Percentiles rank a stretch among this genome's conserved stretches.
Evolutionary conservation across 2,329 filamentous ascomycete species (phyloP).

Genomic region (Diaporthe citriasiana): DNA sequence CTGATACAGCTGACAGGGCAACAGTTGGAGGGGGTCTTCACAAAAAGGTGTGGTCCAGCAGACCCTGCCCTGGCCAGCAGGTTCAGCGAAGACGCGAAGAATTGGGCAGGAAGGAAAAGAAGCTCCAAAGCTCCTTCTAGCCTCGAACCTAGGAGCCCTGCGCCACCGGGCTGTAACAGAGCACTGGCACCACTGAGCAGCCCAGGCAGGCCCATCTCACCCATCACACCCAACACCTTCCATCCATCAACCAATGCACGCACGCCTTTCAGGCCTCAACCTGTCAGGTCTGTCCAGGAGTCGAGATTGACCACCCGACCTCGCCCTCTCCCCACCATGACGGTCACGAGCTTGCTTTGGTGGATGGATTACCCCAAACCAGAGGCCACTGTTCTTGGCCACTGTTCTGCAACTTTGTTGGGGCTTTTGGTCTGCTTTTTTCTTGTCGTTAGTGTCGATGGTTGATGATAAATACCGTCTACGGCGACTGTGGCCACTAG

Average conservation of each 20-base stretch:
- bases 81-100: conserved; percentile 12
- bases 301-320: neutral
- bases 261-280: neutral
- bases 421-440: neutral
- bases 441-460: neutral
- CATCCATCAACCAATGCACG: conserved; percentile 8
- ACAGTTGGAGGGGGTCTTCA: conserved; percentile 17
- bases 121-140: conserved; percentile 30
- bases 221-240: neutral
- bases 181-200: neutral
- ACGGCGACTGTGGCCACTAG: no score
- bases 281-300: neutral
- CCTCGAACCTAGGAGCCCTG: conserved; percentile 27
- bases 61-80: neutral
- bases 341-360: neutral
- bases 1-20: neutral
- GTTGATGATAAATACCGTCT: neutral
- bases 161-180: conserved; percentile 26
- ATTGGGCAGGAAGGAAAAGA: neutral
- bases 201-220: neutral
- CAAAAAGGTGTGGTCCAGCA: neutral
- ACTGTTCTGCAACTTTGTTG: neutral
- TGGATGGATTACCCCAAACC: neutral
- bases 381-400: neutral
- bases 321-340: neutral